phyloP scores from a whole-genome alignment of 306 rosid species.

The Oemleria cerasiformis region DNA sequence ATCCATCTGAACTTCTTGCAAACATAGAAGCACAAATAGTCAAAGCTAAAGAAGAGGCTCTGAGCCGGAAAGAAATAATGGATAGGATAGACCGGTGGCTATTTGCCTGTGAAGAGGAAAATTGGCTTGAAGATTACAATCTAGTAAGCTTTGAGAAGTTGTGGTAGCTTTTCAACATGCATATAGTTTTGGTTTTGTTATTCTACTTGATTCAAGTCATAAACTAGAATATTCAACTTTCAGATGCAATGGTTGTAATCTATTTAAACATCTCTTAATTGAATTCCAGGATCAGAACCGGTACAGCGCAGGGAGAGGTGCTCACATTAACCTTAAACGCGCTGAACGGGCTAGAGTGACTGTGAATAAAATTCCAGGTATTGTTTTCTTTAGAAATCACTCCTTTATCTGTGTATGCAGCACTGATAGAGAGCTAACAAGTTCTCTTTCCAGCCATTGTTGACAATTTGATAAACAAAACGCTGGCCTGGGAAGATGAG shows the following conservation, averaged over 20 bases:
- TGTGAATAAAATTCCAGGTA: slow-evolving; percentile 91
- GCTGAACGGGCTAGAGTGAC: slow-evolving; percentile 93
- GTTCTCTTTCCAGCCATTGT: slow-evolving; percentile 66
- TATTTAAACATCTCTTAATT: background rate
- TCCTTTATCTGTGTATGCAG: slow-evolving; percentile 11
- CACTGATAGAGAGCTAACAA: slow-evolving; percentile 26
- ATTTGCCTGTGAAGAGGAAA: slow-evolving; percentile 93
- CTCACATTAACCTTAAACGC: slow-evolving; percentile 88
- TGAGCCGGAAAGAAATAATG: slow-evolving; percentile 78
- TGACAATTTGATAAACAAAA: slow-evolving; percentile 75
- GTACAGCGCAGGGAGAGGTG: slow-evolving; percentile 90
- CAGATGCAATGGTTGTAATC: background rate
- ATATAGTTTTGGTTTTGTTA: background rate
- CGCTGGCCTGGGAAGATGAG: slow-evolving; percentile 84
- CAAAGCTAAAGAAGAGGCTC: slow-evolving; percentile 78
- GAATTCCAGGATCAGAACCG: slow-evolving; percentile 75
- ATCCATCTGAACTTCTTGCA: slow-evolving; percentile 80
- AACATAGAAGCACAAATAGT: slow-evolving; percentile 80
- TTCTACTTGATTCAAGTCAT: background rate
- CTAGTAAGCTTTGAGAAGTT: slow-evolving; percentile 52
- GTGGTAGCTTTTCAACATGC: background rate
- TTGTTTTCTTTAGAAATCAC: slow-evolving; percentile 14
- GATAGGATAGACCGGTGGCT: slow-evolving; percentile 93
- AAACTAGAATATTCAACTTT: background rate
- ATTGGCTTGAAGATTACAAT: slow-evolving; percentile 92